Evolutionary conservation across 768 basidiomycete species (phyloP).

Genomic region (Pisolithus sp.): DNA sequence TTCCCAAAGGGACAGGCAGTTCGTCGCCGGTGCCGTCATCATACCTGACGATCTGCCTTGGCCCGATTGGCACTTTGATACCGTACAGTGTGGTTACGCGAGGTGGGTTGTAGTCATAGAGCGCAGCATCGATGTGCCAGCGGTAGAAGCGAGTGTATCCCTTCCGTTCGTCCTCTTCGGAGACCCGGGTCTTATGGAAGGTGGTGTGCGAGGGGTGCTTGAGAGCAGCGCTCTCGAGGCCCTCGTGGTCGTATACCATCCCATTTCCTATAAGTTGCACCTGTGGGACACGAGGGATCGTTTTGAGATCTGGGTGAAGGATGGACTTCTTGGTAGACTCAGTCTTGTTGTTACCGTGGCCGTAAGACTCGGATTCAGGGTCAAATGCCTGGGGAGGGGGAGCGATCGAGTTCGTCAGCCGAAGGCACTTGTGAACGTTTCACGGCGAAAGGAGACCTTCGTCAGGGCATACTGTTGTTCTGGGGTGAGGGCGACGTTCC

Average conservation of each 20-base stretch:
- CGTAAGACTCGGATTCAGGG: constrained; percentile 53
- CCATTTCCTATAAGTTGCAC: constrained; percentile 94
- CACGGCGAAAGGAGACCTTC: constrained; percentile 46
- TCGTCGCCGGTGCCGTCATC: constrained; percentile 87
- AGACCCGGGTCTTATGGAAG: constrained; percentile 79
- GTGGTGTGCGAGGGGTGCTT: constrained; percentile 83
- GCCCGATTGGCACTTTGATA: constrained; percentile 62
- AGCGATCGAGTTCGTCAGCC: not conserved
- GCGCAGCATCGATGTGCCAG: constrained; percentile 89
- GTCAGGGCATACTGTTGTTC: constrained; percentile 83
- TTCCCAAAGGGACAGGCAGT: constrained; percentile 75
- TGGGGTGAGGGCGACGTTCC: constrained; percentile 59
- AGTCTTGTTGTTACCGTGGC: constrained; percentile 87
- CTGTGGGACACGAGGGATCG: constrained; percentile 80
- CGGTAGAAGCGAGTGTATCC: constrained; percentile 87
- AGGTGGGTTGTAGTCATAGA: constrained; percentile 72
- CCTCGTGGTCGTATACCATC: constrained; percentile 71
- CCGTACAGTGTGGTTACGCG: constrained; percentile 84
- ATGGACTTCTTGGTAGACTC: constrained; percentile 68
- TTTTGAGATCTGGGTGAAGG: constrained; percentile 85
- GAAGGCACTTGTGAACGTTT: not conserved
- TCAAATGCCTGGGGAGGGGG: constrained; percentile 64
- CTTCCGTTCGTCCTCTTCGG: constrained; percentile 63
- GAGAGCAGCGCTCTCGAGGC: constrained; percentile 67
- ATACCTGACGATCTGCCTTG: constrained; percentile 59